Conservation (phyloP, 2,329 filamentous ascomycete species). For the Tolypocladium guangdongense region DNA sequence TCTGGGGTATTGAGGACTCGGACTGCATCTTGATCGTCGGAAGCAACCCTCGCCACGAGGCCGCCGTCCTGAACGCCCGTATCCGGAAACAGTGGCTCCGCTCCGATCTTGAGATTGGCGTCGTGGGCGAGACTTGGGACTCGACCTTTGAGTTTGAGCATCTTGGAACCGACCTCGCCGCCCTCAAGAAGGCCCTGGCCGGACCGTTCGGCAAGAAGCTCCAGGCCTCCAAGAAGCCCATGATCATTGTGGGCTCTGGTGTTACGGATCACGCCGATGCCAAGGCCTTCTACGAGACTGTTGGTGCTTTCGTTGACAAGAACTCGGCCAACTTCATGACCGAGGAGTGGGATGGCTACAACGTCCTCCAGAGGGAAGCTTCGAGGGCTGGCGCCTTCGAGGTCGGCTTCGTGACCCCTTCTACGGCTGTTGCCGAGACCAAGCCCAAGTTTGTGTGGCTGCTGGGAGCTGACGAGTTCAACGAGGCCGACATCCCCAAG, state of each 20-base stretch:
- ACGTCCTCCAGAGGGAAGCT: constrained; percentile 86
- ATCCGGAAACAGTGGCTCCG: constrained; percentile 97
- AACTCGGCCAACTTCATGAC: constrained; percentile 80
- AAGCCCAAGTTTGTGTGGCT: constrained; percentile 95
- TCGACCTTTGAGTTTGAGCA: constrained; percentile 95
- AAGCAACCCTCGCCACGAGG: constrained; percentile 92
- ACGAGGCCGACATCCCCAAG: constrained; percentile 78
- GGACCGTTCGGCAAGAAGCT: constrained; percentile 92
- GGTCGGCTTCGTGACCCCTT: constrained; percentile 86
- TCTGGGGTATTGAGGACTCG: constrained; percentile 87
- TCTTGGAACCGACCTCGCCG: constrained; percentile 65
- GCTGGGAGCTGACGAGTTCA: constrained; percentile 86
- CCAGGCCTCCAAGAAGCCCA: constrained; percentile 74
- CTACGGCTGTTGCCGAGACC: constrained; percentile 67
- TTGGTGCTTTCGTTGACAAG: constrained; percentile 89
- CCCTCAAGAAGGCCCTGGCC: constrained; percentile 74
- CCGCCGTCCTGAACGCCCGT: constrained; percentile 86
- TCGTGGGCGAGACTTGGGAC: constrained; percentile 83
- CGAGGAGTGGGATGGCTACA: constrained; percentile 93
- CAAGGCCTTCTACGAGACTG: constrained; percentile 84
- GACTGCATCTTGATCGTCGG: constrained; percentile 87
- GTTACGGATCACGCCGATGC: constrained; percentile 85
- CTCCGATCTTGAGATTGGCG: constrained; percentile 84
- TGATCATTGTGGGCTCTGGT: constrained; percentile 92
- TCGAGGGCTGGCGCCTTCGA: constrained; percentile 91